Percentiles rank a stretch among this genome's conserved stretches.
phyloP scores from a whole-genome alignment of 176 grass and related monocot species.

The Aechmea fasciata region DNA sequence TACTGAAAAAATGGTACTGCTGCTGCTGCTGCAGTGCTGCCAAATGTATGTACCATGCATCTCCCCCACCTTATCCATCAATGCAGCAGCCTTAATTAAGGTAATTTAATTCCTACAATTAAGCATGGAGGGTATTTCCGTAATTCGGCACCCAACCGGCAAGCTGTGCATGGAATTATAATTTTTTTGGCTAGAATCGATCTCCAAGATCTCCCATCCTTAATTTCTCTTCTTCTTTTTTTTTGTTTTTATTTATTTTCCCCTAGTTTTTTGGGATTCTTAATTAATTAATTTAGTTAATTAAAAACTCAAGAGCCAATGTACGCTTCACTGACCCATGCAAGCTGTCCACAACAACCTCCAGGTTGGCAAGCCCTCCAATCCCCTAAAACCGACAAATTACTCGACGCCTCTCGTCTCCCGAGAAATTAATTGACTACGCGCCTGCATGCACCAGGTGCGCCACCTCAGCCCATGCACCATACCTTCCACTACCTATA shows the following conservation, averaged over 20 bases:
- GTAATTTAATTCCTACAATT: too few relatives aligned
- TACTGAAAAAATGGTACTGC: too few relatives aligned
- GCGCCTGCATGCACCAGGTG: neutral
- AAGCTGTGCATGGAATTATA: neutral
- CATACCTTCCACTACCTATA: neutral
- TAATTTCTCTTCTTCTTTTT: neutral
- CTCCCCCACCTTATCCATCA: neutral
- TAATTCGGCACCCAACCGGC: neutral
- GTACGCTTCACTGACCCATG: conserved; percentile 27
- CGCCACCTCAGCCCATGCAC: neutral
- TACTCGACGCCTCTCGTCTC: neutral
- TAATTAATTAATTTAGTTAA: neutral
- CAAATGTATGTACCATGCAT: neutral
- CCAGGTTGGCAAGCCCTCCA: conserved; percentile 52
- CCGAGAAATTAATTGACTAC: neutral
- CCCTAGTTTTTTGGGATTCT: too few relatives aligned
- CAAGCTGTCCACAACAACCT: conserved; percentile 82
- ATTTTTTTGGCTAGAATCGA: neutral
- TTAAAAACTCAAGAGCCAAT: neutral
- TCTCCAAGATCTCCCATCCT: neutral
- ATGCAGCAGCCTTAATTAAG: too few relatives aligned
- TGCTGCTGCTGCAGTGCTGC: neutral
- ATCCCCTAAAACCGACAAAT: conserved; percentile 18
- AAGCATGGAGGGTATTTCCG: neutral
- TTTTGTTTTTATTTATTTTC: too few relatives aligned